phyloP scores from a whole-genome alignment of 2,329 filamentous ascomycete species.

The Fusarium denticulatum region DNA sequence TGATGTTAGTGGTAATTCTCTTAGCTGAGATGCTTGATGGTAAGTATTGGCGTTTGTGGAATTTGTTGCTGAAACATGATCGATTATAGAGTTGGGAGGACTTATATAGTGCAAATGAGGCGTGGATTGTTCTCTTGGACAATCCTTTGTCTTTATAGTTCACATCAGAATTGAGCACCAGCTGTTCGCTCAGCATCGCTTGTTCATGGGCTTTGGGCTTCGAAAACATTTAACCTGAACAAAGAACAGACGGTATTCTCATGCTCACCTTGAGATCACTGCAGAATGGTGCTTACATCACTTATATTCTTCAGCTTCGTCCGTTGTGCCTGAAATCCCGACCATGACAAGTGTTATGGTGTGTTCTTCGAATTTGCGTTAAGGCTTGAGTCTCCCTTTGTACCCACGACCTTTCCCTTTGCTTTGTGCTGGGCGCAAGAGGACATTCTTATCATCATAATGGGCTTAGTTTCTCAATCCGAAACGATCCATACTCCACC shows the following conservation, averaged over 20 bases:
- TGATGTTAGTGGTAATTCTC: rapidly evolving
- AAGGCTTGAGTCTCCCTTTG: rapidly evolving
- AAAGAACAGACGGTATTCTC: rapidly evolving
- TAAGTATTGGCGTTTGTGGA: no score
- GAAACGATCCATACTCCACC: no score
- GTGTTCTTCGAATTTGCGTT: rapidly evolving
- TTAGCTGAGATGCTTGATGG: neutral
- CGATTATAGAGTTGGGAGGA: rapidly evolving
- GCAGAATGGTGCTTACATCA: rapidly evolving
- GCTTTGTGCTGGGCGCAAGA: no score
- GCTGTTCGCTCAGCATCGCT: neutral
- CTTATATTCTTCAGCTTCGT: no score
- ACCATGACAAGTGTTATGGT: neutral
- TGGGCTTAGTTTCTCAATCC: no score
- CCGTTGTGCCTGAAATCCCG: no score
- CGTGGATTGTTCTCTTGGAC: rapidly evolving
- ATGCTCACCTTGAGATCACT: neutral
- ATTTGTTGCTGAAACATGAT: rapidly evolving
- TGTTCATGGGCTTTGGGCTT: rapidly evolving
- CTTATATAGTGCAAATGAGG: neutral
- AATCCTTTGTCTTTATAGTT: no score
- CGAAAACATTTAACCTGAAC: neutral
- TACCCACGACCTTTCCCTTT: rapidly evolving
- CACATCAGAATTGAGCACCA: rapidly evolving
- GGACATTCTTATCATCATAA: no score